Percentiles rank a stretch among this genome's conserved stretches.
Evolutionary conservation across 208 protist genomes (phyloP).

Genomic region (Wallacemonas collosoma): DNA sequence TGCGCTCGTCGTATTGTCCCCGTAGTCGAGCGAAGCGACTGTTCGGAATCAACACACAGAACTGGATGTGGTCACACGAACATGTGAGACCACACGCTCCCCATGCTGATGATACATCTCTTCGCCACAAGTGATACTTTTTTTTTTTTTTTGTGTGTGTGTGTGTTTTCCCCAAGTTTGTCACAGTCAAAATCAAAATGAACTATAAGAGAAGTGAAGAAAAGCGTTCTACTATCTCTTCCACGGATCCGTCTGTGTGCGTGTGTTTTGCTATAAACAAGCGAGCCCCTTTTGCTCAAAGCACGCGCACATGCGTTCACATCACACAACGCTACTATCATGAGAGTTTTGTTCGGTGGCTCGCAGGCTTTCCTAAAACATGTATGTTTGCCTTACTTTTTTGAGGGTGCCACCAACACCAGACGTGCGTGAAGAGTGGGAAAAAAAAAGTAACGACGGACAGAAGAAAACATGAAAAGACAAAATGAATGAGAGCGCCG

Average conservation of each 20-base stretch:
- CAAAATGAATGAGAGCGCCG: too few relatives aligned
- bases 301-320: neutral
- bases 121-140: neutral
- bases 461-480: too few relatives aligned
- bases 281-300: too few relatives aligned
- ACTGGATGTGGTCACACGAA: too few relatives aligned
- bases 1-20: too few relatives aligned
- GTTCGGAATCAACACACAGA: too few relatives aligned
- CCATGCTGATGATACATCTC: too few relatives aligned
- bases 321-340: neutral
- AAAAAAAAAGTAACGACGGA: neutral
- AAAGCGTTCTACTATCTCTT: neutral
- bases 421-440: neutral
- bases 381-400: neutral
- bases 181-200: conserved; percentile 10
- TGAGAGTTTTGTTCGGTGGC: neutral
- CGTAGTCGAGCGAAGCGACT: too few relatives aligned
- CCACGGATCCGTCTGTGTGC: neutral
- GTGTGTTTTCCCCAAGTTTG: conserved; percentile 4
- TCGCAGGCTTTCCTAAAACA: neutral
- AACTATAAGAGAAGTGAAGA: conserved; percentile 13
- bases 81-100: too few relatives aligned
- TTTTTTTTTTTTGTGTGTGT: neutral
- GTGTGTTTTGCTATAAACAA: neutral
- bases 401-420: neutral